Conservation (phyloP, 1,139 yeast genomes). For the Candida mesenterica region DNA sequence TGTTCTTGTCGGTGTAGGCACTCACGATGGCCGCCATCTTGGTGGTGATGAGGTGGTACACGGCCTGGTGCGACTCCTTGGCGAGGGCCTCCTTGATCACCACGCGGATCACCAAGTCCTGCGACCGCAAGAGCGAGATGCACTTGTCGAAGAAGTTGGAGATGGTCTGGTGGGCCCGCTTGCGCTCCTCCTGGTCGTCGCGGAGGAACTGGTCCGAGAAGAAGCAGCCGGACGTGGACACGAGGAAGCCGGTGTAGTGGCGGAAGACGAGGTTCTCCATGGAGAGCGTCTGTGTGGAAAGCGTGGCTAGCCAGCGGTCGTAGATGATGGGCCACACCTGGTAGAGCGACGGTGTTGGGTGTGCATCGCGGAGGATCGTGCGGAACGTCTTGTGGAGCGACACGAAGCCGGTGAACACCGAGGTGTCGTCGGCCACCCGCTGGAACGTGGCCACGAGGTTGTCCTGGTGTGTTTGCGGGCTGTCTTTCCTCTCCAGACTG, state of each 20-base stretch:
- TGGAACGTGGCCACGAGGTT: constrained; percentile 35
- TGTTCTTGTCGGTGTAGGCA: constrained; percentile 25
- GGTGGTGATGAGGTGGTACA: constrained; percentile 35
- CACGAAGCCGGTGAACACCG: constrained; percentile 70
- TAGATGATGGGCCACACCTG: constrained; percentile 64
- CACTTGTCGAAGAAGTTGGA: constrained; percentile 51
- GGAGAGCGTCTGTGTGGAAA: constrained; percentile 24
- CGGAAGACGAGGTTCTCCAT: constrained; percentile 49
- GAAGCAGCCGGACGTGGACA: constrained; percentile 58
- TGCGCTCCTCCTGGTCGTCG: constrained; percentile 25
- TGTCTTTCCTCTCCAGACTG: too few species aligned
- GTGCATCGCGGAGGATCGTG: constrained; percentile 53
- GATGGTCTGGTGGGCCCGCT: constrained; percentile 29
- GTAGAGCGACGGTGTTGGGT: constrained; percentile 59
- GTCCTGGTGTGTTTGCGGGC: constrained; percentile 3
- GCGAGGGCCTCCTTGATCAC: constrained; percentile 46
- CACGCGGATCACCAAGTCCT: constrained; percentile 50
- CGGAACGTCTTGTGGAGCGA: constrained; percentile 71
- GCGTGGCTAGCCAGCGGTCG: constrained; percentile 48
- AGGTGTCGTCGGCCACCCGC: constrained; percentile 53
- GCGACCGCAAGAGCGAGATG: constrained; percentile 45
- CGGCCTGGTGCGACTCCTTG: constrained; percentile 47
- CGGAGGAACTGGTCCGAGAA: constrained; percentile 30
- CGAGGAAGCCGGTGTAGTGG: constrained; percentile 61
- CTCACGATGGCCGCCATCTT: constrained; percentile 31